Conservation (phyloP, 1,284 basidiomycete species). For the Neolentinus lepideus region DNA sequence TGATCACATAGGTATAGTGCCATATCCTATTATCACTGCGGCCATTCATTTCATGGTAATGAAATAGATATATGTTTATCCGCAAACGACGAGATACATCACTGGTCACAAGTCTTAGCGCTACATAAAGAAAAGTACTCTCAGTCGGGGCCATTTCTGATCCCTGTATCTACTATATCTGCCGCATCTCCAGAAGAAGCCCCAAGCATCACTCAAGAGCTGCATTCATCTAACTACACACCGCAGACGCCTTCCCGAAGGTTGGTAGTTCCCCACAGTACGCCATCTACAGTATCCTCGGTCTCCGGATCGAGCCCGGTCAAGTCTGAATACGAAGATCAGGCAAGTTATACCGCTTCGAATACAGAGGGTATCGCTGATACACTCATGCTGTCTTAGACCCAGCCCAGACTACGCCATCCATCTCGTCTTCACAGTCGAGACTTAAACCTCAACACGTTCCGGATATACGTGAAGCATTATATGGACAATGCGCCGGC, state of each 20-base stretch:
- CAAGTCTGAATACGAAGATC: too few species aligned
- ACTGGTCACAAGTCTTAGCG: conserved; percentile 45
- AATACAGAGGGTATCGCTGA: background rate
- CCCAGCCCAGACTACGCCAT: conserved; percentile 51
- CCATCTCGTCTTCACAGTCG: conserved; percentile 56
- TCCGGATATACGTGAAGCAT: conserved; percentile 68
- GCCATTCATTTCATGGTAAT: background rate
- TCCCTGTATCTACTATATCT: conserved; percentile 24
- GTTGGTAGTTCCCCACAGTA: too few species aligned
- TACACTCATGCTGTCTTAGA: conserved; percentile 17
- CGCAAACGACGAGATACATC: conserved; percentile 50
- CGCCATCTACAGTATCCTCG: too few species aligned
- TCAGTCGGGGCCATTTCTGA: conserved; percentile 35
- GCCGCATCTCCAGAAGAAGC: conserved; percentile 6
- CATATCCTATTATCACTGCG: background rate
- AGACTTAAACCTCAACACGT: conserved; percentile 60
- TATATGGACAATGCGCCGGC: conserved; percentile 53
- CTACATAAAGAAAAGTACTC: conserved; percentile 51
- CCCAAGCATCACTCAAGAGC: background rate
- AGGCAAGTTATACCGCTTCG: background rate
- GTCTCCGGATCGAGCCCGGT: too few species aligned
- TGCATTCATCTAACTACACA: conserved; percentile 5
- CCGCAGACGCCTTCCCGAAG: too few species aligned
- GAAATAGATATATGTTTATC: conserved; percentile 37
- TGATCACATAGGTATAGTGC: conserved; percentile 24